Conservation (phyloP, 2,329 filamentous ascomycete genomes). For the Berkeleyomyces basicola region DNA sequence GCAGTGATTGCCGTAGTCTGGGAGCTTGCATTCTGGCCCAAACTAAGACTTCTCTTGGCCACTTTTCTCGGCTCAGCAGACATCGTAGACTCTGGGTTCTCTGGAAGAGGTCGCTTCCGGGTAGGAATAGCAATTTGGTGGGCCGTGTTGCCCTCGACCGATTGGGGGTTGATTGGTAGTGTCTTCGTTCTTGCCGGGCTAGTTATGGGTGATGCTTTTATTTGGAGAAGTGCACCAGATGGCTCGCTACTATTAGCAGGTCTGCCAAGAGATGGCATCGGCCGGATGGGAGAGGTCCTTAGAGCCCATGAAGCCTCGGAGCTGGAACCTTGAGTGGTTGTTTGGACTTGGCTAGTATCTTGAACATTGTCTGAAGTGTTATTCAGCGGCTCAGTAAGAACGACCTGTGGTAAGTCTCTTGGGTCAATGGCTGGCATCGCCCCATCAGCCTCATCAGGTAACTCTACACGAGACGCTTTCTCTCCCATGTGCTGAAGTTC, state of each 20-base stretch:
- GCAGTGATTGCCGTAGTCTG: neutral
- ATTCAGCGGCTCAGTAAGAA: conserved; percentile 25
- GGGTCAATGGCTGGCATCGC: conserved; percentile 34
- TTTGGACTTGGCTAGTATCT: neutral
- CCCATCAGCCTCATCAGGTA: conserved; percentile 31
- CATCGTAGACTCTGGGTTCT: neutral
- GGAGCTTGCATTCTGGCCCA: neutral
- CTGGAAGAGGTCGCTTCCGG: neutral
- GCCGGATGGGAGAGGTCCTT: neutral
- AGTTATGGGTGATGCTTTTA: neutral
- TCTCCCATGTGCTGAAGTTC: conserved; percentile 53
- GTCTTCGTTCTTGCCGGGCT: neutral
- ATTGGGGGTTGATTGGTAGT: neutral
- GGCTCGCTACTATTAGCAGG: neutral
- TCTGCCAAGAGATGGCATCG: neutral
- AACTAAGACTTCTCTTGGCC: neutral
- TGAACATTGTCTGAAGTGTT: conserved; percentile 26
- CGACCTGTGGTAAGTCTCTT: conserved; percentile 37
- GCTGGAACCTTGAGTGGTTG: neutral
- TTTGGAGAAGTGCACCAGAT: neutral
- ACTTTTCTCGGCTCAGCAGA: neutral
- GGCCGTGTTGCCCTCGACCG: neutral
- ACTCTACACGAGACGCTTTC: conserved; percentile 32
- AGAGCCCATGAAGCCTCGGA: neutral
- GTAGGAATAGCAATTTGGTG: no score